Evolutionary conservation across 768 basidiomycete species (phyloP), one percentile per base, ranked within the genome.

Genomic region (Suillus clintonianus): DNA sequence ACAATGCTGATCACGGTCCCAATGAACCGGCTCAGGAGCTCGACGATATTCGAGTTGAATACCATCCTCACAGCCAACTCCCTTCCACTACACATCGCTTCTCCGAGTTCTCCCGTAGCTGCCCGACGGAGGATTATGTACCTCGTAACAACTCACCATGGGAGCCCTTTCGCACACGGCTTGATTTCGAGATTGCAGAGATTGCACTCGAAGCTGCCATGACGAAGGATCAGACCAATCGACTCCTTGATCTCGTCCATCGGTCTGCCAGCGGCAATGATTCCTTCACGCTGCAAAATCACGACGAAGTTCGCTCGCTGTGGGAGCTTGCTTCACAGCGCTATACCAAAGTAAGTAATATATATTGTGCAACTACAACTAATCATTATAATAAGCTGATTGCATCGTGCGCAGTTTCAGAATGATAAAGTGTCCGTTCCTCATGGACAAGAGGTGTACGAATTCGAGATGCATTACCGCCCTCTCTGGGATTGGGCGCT

Each of bases 161-260:
- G 75, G 36, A 60, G 0, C 77, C 77, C 3, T 78, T 78, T 54
- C 41, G 39, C 4, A 70, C 71, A 2, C 63, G 66, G 3, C 27
- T 69, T 9, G 72, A 79, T 55, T 78, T 78, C 61, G 68, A 74
- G 36, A 66, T 79, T 56, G 68, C 70, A 0, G 67, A 76, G 51
- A 54, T 77, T 32, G 65, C 68, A 3, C 65, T 72, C 1, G 64
- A 73, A 32, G 67, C 65, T 32, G 56, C 63, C 10, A 64, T 76
- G 13, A 74, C 63, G 32, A 43, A 68, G 32, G 47, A 50, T 2
- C 62, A 71, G 62, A 67, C 67, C 2, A 65, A 71, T 45, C 36
- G 13, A 13, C 62, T 76, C 2, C 59, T 77, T 27, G 57, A 62
- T 13, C 59, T 77, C 3, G 19, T 74, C 7, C 59, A 68, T 10